These are phyloP conservation scores for Fusarium sp. DNA, from an alignment of 2,329 filamentous ascomycete species.

Conservation along the genomic window DNA sequence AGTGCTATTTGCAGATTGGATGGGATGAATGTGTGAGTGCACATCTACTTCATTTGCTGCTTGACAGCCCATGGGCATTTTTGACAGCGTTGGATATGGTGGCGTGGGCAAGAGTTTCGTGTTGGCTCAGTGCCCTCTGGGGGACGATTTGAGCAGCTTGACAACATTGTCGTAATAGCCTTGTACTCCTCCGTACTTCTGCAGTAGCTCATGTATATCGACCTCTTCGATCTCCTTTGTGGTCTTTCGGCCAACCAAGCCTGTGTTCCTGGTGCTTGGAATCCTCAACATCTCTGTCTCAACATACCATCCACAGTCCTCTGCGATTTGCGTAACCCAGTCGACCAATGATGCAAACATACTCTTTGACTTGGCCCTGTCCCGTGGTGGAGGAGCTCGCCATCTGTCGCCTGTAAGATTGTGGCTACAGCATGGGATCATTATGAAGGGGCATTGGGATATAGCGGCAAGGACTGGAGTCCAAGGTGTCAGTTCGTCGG, in stretches of 20 bases:
- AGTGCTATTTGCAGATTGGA: background rate
- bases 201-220: slow-evolving; percentile 61
- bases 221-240: slow-evolving; percentile 49
- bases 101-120: background rate
- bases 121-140: slow-evolving; percentile 40
- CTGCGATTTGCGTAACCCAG: slow-evolving; percentile 79
- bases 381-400: slow-evolving; percentile 72
- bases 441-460: slow-evolving; percentile 84
- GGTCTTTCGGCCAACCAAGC: slow-evolving; percentile 76
- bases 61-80: background rate
- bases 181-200: slow-evolving; percentile 66
- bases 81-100: background rate
- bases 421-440: slow-evolving; percentile 96
- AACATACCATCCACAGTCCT: slow-evolving; percentile 78
- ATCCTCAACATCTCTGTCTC: slow-evolving; percentile 92
- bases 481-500: slow-evolving; percentile 96
- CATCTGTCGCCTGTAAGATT: slow-evolving; percentile 81
- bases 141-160: slow-evolving; percentile 67
- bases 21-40: background rate
- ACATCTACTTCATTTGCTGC: slow-evolving; percentile 4
- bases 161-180: slow-evolving; percentile 72
- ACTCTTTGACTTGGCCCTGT: slow-evolving; percentile 68
- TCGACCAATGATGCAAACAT: slow-evolving; percentile 86
- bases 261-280: slow-evolving; percentile 90
- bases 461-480: slow-evolving; percentile 87